These are phyloP conservation scores for Globisporangium recalcitrans DNA, from an alignment of 352 stramenopile genomes.

Conservation along the genomic window DNA sequence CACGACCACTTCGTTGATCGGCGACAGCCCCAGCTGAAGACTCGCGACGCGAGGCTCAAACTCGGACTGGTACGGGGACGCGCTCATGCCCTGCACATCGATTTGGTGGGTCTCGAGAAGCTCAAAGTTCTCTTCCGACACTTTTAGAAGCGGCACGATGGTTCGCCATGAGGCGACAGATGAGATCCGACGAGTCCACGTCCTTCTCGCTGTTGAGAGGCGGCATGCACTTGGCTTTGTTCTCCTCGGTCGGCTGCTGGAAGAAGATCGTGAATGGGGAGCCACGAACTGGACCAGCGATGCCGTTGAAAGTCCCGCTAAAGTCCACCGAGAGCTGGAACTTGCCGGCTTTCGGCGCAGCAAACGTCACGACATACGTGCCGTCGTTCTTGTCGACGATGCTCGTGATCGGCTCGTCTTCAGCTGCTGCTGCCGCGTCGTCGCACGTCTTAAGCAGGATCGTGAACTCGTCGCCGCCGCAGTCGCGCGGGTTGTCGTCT, in stretches of 20 bases:
- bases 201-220: conserved; percentile 64
- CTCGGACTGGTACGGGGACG: conserved; percentile 92
- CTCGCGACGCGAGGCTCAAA: conserved; percentile 91
- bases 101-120: conserved; percentile 96
- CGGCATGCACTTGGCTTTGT: conserved; percentile 69
- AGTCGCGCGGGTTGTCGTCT: conserved; percentile 84
- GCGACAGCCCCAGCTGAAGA: conserved; percentile 84
- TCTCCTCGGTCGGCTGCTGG: conserved; percentile 53
- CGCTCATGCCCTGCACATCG: conserved; percentile 94
- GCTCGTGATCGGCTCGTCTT: conserved; percentile 30
- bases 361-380: conserved; percentile 92
- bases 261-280: conserved; percentile 84
- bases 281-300: conserved; percentile 91
- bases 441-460: conserved; percentile 47
- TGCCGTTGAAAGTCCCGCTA: conserved; percentile 90
- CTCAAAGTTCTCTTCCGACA: conserved; percentile 96
- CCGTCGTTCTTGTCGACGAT: conserved; percentile 91
- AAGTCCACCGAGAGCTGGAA: conserved; percentile 91
- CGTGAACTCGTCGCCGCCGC: conserved; percentile 93
- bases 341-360: conserved; percentile 62
- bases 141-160: conserved; percentile 86
- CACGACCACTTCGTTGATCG: conserved; percentile 91
- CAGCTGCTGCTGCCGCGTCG: conserved; percentile 23
- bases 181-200: conserved; percentile 65
- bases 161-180: conserved; percentile 63